Base-by-base conservation (phyloP, 192 early-diverging fungal species). In the Dispira parvispora region DNA sequence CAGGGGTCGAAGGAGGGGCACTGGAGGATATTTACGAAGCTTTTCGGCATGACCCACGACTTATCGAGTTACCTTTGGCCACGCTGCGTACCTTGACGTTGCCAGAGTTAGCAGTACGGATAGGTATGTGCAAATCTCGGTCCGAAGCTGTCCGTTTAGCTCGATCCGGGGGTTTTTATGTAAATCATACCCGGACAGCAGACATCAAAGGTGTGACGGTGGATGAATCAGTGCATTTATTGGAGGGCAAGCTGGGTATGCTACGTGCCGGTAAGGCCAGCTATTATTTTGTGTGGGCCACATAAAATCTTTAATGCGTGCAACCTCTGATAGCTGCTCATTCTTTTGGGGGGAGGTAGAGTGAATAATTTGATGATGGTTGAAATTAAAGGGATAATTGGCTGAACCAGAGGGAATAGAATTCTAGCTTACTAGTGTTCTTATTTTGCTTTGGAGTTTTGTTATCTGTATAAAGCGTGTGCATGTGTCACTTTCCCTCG, bases 251-350 rank as follows among this genome's bases (percentile, higher is more conserved):
- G 1, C 75, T 91, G 16, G 86, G 82, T 42, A 68, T 88, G 10
- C 52, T 96, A 3, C 67, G 90, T 43, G 80, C 79, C 10, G 92
- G 92, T 45, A 96, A 91, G 73, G 81, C 78, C 46, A 84, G 87
- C 43, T 87, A 91, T 56, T 73, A 71, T 38, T 67, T 62, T 45
- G 42, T 62, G 65, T 21, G 49, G 46, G 58, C 62, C 26, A n/a
- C n/a, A n/a, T n/a, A n/a, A n/a, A n/a, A n/a, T n/a, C n/a, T n/a
- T n/a, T n/a, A n/a, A n/a, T n/a, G n/a, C n/a, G n/a, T n/a, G n/a
- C n/a, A n/a, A n/a, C n/a, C n/a, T n/a, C n/a, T n/a, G n/a, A n/a
- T n/a, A n/a, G n/a, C n/a, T n/a, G n/a, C n/a, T n/a, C n/a, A n/a
- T n/a, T n/a, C n/a, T n/a, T n/a, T n/a, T n/a, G n/a, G n/a, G n/a